Base-by-base conservation (phyloP, 2,329 filamentous ascomycete genomes). In the Kalaharituber pfeilii region DNA sequence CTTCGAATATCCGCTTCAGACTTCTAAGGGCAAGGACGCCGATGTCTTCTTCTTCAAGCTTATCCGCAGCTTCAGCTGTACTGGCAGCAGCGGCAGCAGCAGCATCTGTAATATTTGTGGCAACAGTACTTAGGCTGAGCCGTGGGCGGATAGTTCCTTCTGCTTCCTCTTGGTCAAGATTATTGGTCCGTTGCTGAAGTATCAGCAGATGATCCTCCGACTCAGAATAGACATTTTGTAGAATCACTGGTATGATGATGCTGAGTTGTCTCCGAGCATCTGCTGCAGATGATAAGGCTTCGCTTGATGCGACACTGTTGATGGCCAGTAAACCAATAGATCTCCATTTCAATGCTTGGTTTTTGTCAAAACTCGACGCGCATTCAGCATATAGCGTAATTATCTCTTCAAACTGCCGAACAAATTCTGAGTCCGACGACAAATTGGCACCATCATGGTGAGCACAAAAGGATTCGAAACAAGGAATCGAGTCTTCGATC, bases 371-470 rank as follows among this genome's bases (percentile, higher is more conserved):
- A 4, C 73, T 71, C 3, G 71, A 71, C 27, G 63, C 70, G 68
- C 49, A 73, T 18, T 77, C 73, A 18, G 86, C 84, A 66, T 95
- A 98, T 49, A 80, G 76, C 52, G 75, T 75, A 24, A 96, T 82
- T 52, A 94, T 79, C 49, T 83, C 78, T 65, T 89, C 82, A 67
- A 94, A 96, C 60, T 89, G 82, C 51, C 72, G 76, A 29, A 88
- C 76, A 66, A 93, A 94, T 57, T 80, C 78, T 66, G 87, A 83
- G 66, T 96, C 88, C 57, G 85, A 87, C 26, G 87, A 81, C 53
- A 96, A 78, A 7, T 82, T 82, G 29, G 86, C 84, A 55, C 82
- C 81, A 65, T 96, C 88, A 67, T 94, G 86, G 70, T 94, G 78
- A 56, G 80, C 77, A 71, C 89, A 96, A 65, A 95, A 91, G 24